These are phyloP conservation scores for Chlorociboria aeruginascens DNA, from an alignment of 495 filamentous ascomycete genomes.

Conservation along the genomic window DNA sequence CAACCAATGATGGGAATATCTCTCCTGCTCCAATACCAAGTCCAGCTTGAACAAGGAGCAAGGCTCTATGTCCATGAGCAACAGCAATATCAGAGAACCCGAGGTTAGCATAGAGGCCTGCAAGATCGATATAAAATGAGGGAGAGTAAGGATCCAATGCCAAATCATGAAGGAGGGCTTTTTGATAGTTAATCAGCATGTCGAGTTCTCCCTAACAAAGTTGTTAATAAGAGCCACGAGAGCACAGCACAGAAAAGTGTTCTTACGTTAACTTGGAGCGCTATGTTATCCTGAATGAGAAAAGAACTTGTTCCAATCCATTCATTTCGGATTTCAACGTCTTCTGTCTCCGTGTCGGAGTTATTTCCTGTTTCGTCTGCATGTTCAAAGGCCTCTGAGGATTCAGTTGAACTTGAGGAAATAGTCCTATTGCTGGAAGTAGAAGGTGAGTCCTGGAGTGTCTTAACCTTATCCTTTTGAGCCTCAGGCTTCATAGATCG, in stretches of 20 bases:
- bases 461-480: too few species aligned
- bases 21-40: background rate
- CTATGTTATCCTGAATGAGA: background rate
- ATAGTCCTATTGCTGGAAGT: too few species aligned
- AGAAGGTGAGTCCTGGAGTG: too few species aligned
- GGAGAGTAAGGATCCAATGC: constrained; percentile 7
- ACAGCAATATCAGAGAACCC: constrained; percentile 10
- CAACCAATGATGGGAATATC: background rate
- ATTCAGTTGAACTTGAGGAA: too few species aligned
- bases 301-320: constrained; percentile 10
- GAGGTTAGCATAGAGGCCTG: background rate
- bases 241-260: background rate
- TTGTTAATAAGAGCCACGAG: background rate
- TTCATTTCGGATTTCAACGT: constrained; percentile 4
- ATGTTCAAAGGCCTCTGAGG: too few species aligned
- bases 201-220: constrained; percentile 2
- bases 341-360: background rate
- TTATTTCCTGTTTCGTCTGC: too few species aligned
- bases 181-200: background rate
- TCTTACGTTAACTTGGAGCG: constrained; percentile 3
- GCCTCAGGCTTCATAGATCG: too few species aligned
- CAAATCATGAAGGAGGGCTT: constrained; percentile 6
- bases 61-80: constrained; percentile 4
- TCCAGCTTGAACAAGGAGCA: constrained; percentile 1
- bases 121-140: background rate